These are phyloP conservation scores for Talaromyces proteolyticus DNA, from an alignment of 495 filamentous ascomycete genomes.

Conservation along the genomic window DNA sequence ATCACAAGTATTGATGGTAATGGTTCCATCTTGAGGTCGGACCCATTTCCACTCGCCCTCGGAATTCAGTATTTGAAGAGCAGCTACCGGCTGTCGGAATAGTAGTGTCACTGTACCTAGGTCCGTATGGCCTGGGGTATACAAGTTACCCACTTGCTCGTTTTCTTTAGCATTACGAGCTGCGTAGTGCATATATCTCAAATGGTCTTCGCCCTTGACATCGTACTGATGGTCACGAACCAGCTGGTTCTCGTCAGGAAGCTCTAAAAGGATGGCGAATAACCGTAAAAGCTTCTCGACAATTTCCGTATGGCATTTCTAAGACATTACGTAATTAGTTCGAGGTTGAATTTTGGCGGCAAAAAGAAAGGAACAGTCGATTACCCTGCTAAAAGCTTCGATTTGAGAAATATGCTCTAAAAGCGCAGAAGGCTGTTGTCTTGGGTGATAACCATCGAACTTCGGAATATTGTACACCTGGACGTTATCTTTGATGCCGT, in stretches of 20 bases:
- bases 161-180: too few relatives aligned
- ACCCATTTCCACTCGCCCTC: slow-evolving; percentile 33
- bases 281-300: slow-evolving; percentile 46
- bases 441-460: slow-evolving; percentile 36
- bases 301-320: slow-evolving; percentile 40
- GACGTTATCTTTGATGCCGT: slow-evolving; percentile 40
- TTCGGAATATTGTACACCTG: slow-evolving; percentile 49
- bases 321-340: slow-evolving; percentile 28
- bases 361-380: neutral
- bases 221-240: too few relatives aligned
- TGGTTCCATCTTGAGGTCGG: slow-evolving; percentile 38
- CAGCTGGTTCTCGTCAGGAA: too few relatives aligned
- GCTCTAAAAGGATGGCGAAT: slow-evolving; percentile 45
- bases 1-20: slow-evolving; percentile 48
- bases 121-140: too few relatives aligned
- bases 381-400: slow-evolving; percentile 38
- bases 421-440: slow-evolving; percentile 30
- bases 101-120: too few relatives aligned
- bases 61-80: slow-evolving; percentile 37
- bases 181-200: too few relatives aligned
- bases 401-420: slow-evolving; percentile 24
- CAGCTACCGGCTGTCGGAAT: slow-evolving; percentile 45
- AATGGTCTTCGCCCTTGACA: too few relatives aligned
- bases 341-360: slow-evolving; percentile 22
- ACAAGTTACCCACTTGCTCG: too few relatives aligned